A percentile compares a stretch with the other conserved stretches of the same genome.
Conservation (phyloP, 805 yeast genomes). For the Vanderwaltozyma tropicalis region DNA sequence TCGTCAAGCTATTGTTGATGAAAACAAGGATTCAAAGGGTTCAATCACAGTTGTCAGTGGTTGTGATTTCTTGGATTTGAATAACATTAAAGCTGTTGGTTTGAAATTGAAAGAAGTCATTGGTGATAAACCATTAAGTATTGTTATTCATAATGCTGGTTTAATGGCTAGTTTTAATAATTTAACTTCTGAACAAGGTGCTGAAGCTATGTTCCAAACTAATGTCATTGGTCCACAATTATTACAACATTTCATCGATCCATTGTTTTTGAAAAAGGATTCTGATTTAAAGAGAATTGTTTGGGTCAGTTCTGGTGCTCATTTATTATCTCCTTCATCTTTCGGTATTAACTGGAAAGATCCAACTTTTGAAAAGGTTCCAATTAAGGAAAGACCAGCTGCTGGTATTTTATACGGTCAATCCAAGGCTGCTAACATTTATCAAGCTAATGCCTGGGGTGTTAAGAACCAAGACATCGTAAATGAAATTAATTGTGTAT, state of each 20-base stretch:
- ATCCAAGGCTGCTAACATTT: constrained; percentile 28
- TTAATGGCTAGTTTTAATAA: constrained; percentile 25
- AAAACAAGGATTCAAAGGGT: constrained; percentile 20
- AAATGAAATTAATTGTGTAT: constrained; percentile 19
- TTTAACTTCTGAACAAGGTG: constrained; percentile 27
- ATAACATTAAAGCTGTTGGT: constrained; percentile 26
- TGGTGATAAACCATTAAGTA: constrained; percentile 17
- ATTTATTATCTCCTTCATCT: constrained; percentile 17
- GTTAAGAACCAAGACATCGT: constrained; percentile 14
- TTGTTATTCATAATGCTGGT: constrained; percentile 32
- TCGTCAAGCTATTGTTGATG: constrained; percentile 19
- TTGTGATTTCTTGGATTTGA: constrained; percentile 33
- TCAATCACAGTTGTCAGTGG: constrained; percentile 17
- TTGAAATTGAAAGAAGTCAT: constrained; percentile 9
- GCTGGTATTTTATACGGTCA: constrained; percentile 26
- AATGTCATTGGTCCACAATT: constrained; percentile 32
- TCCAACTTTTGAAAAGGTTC: constrained; percentile 18
- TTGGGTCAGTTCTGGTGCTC: constrained; percentile 32
- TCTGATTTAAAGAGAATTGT: constrained; percentile 27
- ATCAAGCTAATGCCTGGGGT: constrained; percentile 31
- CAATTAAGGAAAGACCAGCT: constrained; percentile 10
- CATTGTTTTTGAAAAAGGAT: constrained; percentile 28
- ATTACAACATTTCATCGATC: constrained; percentile 30
- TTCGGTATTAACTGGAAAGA: constrained; percentile 28
- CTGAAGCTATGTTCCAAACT: constrained; percentile 30